Evolutionary conservation across 176 grass and related monocot genomes (phyloP).

Genomic region (Bolboschoenus planiculmis): DNA sequence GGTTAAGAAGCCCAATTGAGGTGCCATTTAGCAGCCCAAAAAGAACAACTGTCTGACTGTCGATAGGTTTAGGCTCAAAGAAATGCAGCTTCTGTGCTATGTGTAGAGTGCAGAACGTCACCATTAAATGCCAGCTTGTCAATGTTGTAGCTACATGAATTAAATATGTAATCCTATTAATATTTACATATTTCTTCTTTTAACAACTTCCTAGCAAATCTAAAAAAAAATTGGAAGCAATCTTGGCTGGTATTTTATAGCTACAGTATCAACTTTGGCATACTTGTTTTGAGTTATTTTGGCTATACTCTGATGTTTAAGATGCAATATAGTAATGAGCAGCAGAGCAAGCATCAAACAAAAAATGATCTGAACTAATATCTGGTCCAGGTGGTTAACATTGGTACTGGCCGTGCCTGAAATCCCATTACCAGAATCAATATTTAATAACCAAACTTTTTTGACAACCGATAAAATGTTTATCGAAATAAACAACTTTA

Average conservation of each 20-base stretch:
- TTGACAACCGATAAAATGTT: background rate
- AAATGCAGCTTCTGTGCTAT: constrained; percentile 77
- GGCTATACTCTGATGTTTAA: background rate
- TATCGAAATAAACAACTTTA: background rate
- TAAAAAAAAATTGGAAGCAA: background rate
- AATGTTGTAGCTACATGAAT: constrained; percentile 75
- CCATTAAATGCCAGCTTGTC: constrained; percentile 99
- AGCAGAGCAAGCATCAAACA: background rate
- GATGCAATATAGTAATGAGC: background rate
- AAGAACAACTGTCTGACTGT: constrained; percentile 79
- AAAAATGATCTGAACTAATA: background rate
- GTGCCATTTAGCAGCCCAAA: constrained; percentile 92
- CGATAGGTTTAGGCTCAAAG: constrained; percentile 86
- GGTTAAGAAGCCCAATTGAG: constrained; percentile 93
- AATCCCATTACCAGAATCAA: background rate
- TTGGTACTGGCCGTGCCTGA: background rate
- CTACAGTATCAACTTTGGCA: background rate
- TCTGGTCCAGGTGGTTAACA: background rate
- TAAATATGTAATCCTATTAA: constrained; percentile 12
- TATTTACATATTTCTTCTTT: constrained; percentile 6
- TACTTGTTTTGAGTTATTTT: background rate
- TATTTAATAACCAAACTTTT: background rate
- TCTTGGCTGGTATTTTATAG: background rate
- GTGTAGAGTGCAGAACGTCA: constrained; percentile 96
- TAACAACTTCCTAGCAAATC: background rate